These are phyloP conservation scores for Pelargonium cotyledonis DNA, from an alignment of 441 rosid genomes.

Conservation along the genomic window DNA sequence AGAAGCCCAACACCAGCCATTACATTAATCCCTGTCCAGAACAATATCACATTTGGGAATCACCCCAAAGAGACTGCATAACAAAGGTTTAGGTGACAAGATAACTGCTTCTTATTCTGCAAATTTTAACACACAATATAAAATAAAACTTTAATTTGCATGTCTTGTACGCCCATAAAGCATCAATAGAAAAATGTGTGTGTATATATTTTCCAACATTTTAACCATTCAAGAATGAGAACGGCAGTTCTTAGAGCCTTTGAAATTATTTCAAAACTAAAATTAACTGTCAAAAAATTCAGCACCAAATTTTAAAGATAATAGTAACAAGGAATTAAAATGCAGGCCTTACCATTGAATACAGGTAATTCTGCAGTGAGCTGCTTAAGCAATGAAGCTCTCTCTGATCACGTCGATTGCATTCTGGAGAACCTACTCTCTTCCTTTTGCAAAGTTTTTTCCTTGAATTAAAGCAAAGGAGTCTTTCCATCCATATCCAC, in stretches of 20 bases:
- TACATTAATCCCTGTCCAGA: constrained; percentile 55
- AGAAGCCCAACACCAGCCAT: constrained; percentile 90
- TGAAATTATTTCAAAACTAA: background rate
- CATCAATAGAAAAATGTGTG: background rate
- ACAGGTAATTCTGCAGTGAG: constrained; percentile 46
- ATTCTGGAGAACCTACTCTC: constrained; percentile 38
- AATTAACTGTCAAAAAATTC: background rate
- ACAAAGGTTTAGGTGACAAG: background rate
- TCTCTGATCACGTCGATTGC: constrained; percentile 50
- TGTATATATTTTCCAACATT: no score
- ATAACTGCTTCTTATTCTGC: background rate
- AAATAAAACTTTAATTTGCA: background rate
- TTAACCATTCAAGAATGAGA: no score
- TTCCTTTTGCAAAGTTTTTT: constrained; percentile 22
- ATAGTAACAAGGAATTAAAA: background rate
- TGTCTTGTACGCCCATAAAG: background rate
- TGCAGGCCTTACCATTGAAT: constrained; percentile 55
- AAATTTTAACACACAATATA: background rate
- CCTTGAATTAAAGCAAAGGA: constrained; percentile 48
- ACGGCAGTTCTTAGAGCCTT: background rate
- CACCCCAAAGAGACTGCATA: background rate
- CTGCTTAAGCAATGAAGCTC: constrained; percentile 37
- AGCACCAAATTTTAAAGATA: background rate
- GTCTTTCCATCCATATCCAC: constrained; percentile 42
- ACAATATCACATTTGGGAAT: background rate